Base-by-base conservation (phyloP, 306 rosid genomes). In the Medicago arabica region DNA sequence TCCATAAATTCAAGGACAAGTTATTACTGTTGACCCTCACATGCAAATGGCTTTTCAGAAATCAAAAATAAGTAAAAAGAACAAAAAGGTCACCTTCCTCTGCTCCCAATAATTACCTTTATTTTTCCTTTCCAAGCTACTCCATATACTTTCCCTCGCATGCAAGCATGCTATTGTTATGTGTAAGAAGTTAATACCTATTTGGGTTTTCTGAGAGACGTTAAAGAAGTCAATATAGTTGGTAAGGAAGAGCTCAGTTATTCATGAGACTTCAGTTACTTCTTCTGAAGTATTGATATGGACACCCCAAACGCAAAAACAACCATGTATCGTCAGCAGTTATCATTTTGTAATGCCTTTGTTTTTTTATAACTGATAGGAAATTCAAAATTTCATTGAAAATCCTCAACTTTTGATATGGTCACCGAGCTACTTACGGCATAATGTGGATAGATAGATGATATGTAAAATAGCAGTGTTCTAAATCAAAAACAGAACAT, bases 101-200 rank as follows among this genome's bases (percentile, higher is more conserved):
- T 18, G 31, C 83, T 77, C 46, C 71, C 69, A 49, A 77, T 49
- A 7, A 69, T 65, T 21, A 14, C 71, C 17, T 36, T 73, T 76
- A 1, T 61, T 61, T 80, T 80, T 19, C 75, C 69, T 21, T 50
- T 76, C 23, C 59, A 74, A 74, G 89, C 71, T 49, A 54, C 69
- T 54, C 38, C 38, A 57, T 9, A 50, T 7, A 66, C 76, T 72
- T 80, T 72, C 53, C 84, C 77, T 44, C 54, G 8, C 67, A 80
- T 58, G 62, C 44, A 76, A 79, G 73, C 80, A 59, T 73, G 68
- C 25, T 68, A 36, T 15, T 63, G 46, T 60, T 40, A 73, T 66
- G 6, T 51, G 53, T 61, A 47, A 18, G 61, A 19, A 55, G 31
- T 61, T 46, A 18, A 40, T 25, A 57, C n/a, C 66, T 55, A 38